Conservation (phyloP, 163 green algal genomes). For the Prototheca cutis region DNA sequence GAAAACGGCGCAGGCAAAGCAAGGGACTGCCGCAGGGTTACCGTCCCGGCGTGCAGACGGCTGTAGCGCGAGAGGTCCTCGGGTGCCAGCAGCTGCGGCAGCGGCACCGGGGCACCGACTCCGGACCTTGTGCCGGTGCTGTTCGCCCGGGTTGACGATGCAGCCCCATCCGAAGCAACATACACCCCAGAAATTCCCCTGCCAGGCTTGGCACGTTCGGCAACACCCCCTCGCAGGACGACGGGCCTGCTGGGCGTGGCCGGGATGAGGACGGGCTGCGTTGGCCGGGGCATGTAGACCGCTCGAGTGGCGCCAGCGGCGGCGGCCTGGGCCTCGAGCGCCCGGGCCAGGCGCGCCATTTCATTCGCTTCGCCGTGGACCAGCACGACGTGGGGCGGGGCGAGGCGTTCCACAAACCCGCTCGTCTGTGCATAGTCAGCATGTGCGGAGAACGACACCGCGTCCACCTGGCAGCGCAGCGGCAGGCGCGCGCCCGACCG, state of each 20-base stretch:
- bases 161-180: not conserved
- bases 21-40: constrained; percentile 55
- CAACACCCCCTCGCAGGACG: constrained; percentile 20
- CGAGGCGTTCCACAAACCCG: constrained; percentile 79
- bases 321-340: constrained; percentile 56
- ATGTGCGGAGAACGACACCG: constrained; percentile 95
- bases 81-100: constrained; percentile 7
- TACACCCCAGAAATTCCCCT: not conserved
- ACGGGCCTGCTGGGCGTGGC: constrained; percentile 22
- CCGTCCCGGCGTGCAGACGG: constrained; percentile 48
- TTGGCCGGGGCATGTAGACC: constrained; percentile 77
- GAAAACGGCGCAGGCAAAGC: constrained; percentile 31
- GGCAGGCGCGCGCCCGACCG: constrained; percentile 58
- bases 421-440: constrained; percentile 93
- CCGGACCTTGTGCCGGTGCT: not conserved
- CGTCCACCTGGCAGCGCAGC: constrained; percentile 75
- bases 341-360: constrained; percentile 59
- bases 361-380: constrained; percentile 90
- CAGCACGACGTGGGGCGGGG: constrained; percentile 86
- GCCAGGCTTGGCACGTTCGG: constrained; percentile 5
- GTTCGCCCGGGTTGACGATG: not conserved
- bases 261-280: constrained; percentile 54
- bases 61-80: constrained; percentile 65
- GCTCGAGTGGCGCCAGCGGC: constrained; percentile 14
- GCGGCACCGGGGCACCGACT: not conserved